Conservation (phyloP, 1,284 basidiomycete species). For the Leccinum fallax region DNA sequence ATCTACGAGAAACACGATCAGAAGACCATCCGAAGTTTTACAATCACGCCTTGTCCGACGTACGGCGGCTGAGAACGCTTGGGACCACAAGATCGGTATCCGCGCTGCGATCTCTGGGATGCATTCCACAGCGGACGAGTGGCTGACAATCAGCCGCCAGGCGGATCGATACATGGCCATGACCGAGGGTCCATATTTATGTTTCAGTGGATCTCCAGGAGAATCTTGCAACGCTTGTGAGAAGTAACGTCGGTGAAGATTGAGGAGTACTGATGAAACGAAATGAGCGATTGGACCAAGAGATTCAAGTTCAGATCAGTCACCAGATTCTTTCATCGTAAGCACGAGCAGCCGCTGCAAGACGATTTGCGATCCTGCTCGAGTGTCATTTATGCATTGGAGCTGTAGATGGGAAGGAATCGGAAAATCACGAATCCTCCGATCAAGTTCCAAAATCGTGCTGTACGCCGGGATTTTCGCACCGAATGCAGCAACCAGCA, state of each 20-base stretch:
- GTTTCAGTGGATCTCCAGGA: slow-evolving; percentile 56
- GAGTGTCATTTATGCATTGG: slow-evolving; percentile 29
- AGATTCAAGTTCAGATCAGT: slow-evolving; percentile 25
- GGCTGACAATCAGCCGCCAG: slow-evolving; percentile 58
- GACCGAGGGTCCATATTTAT: slow-evolving; percentile 67
- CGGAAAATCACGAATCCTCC: slow-evolving; percentile 54
- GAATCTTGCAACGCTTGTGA: slow-evolving; percentile 63
- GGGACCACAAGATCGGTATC: slow-evolving; percentile 60
- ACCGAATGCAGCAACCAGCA: slow-evolving; percentile 57
- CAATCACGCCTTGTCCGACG: slow-evolving; percentile 28
- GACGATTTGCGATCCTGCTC: slow-evolving; percentile 21
- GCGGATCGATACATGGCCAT: slow-evolving; percentile 71
- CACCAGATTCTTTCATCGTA: slow-evolving; percentile 60
- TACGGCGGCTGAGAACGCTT: slow-evolving; percentile 61
- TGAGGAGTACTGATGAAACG: slow-evolving; percentile 53
- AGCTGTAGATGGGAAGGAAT: slow-evolving; percentile 52
- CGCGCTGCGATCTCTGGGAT: slow-evolving; percentile 47
- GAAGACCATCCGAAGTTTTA: background rate
- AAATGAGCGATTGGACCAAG: slow-evolving; percentile 5
- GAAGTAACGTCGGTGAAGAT: slow-evolving; percentile 69
- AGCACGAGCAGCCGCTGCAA: slow-evolving; percentile 54
- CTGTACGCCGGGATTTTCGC: slow-evolving; percentile 52
- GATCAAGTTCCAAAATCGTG: slow-evolving; percentile 50
- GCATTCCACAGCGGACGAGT: slow-evolving; percentile 44
- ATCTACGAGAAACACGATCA: slow-evolving; percentile 45